Evolutionary conservation across 495 filamentous ascomycete genomes (phyloP).

Genomic region (Cetradonia linearis): DNA sequence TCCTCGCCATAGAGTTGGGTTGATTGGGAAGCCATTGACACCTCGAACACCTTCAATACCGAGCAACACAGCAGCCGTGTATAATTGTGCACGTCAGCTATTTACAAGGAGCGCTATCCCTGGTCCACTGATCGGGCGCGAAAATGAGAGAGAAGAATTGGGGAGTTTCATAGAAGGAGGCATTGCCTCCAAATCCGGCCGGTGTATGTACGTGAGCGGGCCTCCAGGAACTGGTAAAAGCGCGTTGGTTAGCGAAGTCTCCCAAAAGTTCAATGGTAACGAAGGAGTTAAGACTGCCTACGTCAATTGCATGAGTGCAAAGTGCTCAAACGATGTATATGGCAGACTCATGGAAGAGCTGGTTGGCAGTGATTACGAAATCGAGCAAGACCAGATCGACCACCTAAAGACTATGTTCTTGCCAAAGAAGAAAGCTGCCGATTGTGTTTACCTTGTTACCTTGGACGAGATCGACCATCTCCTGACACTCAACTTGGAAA

Average conservation of each 20-base stretch:
- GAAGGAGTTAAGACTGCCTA: slow-evolving; percentile 54
- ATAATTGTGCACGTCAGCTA: slow-evolving; percentile 75
- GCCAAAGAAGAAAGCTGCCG: slow-evolving; percentile 40
- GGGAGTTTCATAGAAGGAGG: slow-evolving; percentile 56
- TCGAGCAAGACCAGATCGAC: slow-evolving; percentile 41
- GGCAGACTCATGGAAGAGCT: slow-evolving; percentile 59
- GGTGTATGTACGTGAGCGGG: slow-evolving; percentile 92
- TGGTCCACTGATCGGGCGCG: slow-evolving; percentile 69
- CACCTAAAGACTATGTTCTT: slow-evolving; percentile 55
- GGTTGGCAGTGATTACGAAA: slow-evolving; percentile 46
- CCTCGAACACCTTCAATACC: slow-evolving; percentile 60
- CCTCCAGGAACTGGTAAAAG: slow-evolving; percentile 96
- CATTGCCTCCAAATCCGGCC: slow-evolving; percentile 49
- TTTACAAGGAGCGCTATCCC: slow-evolving; percentile 73
- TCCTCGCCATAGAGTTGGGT: slow-evolving; percentile 56
- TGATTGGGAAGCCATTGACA: slow-evolving; percentile 53
- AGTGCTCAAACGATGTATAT: slow-evolving; percentile 71
- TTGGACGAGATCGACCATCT: slow-evolving; percentile 95
- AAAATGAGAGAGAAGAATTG: slow-evolving; percentile 65
- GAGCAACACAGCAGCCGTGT: slow-evolving; percentile 51
- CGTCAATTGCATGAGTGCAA: slow-evolving; percentile 95
- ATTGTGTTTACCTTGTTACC: slow-evolving; percentile 61
- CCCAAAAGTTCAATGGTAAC: slow-evolving; percentile 42
- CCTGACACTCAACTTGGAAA: slow-evolving; percentile 70
- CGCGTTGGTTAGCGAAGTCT: slow-evolving; percentile 76